These are phyloP conservation scores for Pluteus cervinus DNA, from an alignment of 768 basidiomycete species.

Conservation along the genomic window DNA sequence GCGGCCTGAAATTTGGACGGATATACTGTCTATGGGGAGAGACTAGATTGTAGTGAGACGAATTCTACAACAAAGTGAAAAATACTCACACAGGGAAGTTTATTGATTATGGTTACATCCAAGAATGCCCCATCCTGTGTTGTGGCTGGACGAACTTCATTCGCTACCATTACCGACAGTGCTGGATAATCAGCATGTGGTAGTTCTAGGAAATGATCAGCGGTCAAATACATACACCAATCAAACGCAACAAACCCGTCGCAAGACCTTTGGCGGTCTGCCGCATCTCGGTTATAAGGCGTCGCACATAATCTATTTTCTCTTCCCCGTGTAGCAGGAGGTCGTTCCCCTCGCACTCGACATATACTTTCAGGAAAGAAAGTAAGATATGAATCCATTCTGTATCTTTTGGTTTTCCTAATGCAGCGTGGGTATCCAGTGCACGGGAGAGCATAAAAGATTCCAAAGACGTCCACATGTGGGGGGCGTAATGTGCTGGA, in stretches of 20 bases:
- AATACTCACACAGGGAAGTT: slow-evolving; percentile 66
- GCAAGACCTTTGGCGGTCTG: slow-evolving; percentile 35
- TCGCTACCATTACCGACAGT: slow-evolving; percentile 44
- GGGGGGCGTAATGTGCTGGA: slow-evolving; percentile 82
- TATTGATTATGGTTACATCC: slow-evolving; percentile 55
- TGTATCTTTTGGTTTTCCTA: slow-evolving; percentile 54
- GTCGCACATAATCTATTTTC: slow-evolving; percentile 42
- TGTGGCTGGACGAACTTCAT: slow-evolving; percentile 44
- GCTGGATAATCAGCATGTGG: slow-evolving; percentile 65
- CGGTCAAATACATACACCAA: neutral
- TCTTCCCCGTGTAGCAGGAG: slow-evolving; percentile 49
- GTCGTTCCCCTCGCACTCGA: slow-evolving; percentile 47
- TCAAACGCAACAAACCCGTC: slow-evolving; percentile 24
- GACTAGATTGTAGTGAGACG: slow-evolving; percentile 32
- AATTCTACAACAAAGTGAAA: slow-evolving; percentile 2
- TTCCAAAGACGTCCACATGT: slow-evolving; percentile 76
- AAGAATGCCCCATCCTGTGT: slow-evolving; percentile 63
- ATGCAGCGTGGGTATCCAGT: slow-evolving; percentile 54
- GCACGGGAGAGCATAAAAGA: slow-evolving; percentile 74
- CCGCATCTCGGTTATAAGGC: too few species aligned
- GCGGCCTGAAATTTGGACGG: slow-evolving; percentile 52
- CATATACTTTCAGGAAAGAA: slow-evolving; percentile 67
- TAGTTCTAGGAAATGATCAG: slow-evolving; percentile 36
- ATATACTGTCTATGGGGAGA: slow-evolving; percentile 57
- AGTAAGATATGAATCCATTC: slow-evolving; percentile 81